phyloP scores from a whole-genome alignment of 768 basidiomycete species.

The Tylopilus subfusipes region DNA sequence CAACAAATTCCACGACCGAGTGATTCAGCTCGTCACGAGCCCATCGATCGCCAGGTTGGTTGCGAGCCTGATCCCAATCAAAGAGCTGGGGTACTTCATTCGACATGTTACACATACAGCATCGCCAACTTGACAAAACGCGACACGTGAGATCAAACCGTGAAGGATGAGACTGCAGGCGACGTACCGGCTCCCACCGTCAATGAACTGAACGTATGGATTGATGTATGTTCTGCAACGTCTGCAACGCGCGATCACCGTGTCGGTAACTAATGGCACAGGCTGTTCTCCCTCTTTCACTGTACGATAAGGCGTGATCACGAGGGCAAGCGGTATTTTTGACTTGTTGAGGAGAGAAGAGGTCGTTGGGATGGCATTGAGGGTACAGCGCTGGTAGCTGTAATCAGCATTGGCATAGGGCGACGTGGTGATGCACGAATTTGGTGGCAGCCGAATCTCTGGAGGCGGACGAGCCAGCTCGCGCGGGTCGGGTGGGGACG shows the following conservation, averaged over 20 bases:
- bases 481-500: slow-evolving; percentile 86
- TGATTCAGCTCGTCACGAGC: slow-evolving; percentile 89
- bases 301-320: slow-evolving; percentile 88
- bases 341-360: slow-evolving; percentile 83
- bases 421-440: slow-evolving; percentile 73
- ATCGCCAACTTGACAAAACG: slow-evolving; percentile 72
- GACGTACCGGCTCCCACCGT: slow-evolving; percentile 85
- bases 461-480: slow-evolving; percentile 82
- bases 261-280: slow-evolving; percentile 89
- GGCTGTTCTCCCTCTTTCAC: slow-evolving; percentile 78
- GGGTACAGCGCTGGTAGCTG: slow-evolving; percentile 87
- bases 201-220: slow-evolving; percentile 96
- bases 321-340: slow-evolving; percentile 84
- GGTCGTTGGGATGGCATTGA: slow-evolving; percentile 92
- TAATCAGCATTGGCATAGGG: slow-evolving; percentile 81
- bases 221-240: slow-evolving; percentile 97
- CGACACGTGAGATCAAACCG: neutral
- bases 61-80: slow-evolving; percentile 94
- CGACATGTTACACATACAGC: slow-evolving; percentile 97
- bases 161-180: neutral
- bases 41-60: slow-evolving; percentile 96
- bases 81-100: slow-evolving; percentile 98
- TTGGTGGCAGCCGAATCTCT: slow-evolving; percentile 84
- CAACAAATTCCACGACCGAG: slow-evolving; percentile 93
- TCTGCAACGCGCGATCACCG: slow-evolving; percentile 93